Evolutionary conservation across 2,329 filamentous ascomycete genomes (phyloP).

Genomic region (Exophiala oligosperma): DNA sequence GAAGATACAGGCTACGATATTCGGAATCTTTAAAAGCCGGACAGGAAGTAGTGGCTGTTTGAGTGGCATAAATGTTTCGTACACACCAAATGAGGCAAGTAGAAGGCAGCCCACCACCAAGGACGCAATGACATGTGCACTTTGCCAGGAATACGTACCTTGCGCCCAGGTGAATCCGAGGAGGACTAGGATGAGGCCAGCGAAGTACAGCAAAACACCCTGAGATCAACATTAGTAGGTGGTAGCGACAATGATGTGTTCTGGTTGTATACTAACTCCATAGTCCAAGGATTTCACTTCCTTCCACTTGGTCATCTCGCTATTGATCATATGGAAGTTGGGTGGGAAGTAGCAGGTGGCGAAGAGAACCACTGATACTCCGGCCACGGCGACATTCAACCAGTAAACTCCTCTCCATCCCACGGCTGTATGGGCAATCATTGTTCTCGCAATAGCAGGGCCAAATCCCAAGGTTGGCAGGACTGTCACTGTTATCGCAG

Average conservation of each 20-base stretch:
- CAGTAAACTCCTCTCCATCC: constrained; percentile 54
- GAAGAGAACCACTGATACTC: constrained; percentile 43
- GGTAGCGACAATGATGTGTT: neutral
- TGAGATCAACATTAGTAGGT: neutral
- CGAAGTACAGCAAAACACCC: constrained; percentile 45
- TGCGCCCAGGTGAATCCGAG: constrained; percentile 47
- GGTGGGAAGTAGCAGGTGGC: constrained; percentile 51
- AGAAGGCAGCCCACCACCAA: constrained; percentile 41
- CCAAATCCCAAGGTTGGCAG: constrained; percentile 39
- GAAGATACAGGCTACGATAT: constrained; percentile 41
- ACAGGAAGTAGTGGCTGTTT: constrained; percentile 45
- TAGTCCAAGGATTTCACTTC: constrained; percentile 48
- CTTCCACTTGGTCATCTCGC: constrained; percentile 33
- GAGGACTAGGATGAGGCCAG: constrained; percentile 45
- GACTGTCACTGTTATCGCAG: constrained; percentile 36
- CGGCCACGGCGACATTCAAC: constrained; percentile 47
- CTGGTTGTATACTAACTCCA: constrained; percentile 20
- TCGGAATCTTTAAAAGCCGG: constrained; percentile 43
- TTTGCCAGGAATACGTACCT: constrained; percentile 43
- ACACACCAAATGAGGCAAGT: constrained; percentile 39
- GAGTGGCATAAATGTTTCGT: constrained; percentile 40
- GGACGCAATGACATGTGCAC: constrained; percentile 37
- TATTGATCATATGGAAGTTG: constrained; percentile 48
- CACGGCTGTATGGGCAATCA: constrained; percentile 44
- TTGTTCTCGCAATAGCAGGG: constrained; percentile 47